Evolutionary conservation across 2,329 filamentous ascomycete genomes (phyloP).

Genomic region (Lasiodiplodia sp.): DNA sequence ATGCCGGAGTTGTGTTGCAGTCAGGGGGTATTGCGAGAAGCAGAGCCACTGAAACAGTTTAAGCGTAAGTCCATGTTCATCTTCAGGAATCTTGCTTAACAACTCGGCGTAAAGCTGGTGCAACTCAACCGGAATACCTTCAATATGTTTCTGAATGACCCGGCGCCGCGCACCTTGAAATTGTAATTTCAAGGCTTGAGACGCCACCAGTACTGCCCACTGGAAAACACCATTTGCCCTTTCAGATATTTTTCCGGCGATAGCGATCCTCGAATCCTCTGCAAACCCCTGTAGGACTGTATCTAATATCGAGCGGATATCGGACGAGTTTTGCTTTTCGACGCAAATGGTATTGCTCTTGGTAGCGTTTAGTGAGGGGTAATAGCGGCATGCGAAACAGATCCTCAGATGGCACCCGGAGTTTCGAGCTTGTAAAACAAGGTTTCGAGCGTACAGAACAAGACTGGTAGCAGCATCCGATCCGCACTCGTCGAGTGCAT

Average conservation of each 20-base stretch:
- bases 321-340: neutral
- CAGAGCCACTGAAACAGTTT: neutral
- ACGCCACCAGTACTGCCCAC: neutral
- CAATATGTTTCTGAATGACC: neutral
- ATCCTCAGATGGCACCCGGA: neutral
- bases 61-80: neutral
- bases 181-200: neutral
- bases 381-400: neutral
- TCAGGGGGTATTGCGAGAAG: neutral
- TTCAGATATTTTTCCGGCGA: neutral
- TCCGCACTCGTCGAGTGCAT: neutral
- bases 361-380: neutral
- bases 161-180: neutral
- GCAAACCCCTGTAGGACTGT: neutral
- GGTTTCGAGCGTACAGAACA: neutral
- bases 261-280: no score
- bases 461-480: neutral
- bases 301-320: neutral
- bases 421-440: neutral
- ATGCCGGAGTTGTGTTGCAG: neutral
- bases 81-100: neutral
- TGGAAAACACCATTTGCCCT: neutral
- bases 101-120: neutral
- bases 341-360: neutral
- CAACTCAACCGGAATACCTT: neutral